Conservation (phyloP, 164 flowering plant species). For the Santalum album region DNA sequence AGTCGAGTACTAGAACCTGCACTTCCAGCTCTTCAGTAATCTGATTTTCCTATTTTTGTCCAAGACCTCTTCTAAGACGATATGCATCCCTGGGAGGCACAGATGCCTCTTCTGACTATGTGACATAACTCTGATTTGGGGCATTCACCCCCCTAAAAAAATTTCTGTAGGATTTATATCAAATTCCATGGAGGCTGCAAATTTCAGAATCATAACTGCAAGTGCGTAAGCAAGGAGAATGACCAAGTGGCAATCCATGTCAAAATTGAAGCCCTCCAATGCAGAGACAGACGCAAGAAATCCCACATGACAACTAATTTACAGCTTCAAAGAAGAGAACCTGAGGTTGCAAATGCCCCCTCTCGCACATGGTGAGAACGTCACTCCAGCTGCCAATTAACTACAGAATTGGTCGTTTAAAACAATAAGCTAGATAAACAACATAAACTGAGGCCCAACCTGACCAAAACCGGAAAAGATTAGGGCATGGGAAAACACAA, state of each 20-base stretch:
- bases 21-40: slow-evolving; percentile 6
- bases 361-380: slow-evolving; percentile 73
- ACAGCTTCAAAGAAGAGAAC: slow-evolving; percentile 92
- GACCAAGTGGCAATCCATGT: slow-evolving; percentile 7
- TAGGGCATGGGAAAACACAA: neutral
- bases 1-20: slow-evolving; percentile 1
- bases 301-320: slow-evolving; percentile 28
- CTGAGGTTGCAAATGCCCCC: slow-evolving; percentile 95
- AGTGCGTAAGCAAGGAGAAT: slow-evolving; percentile 2
- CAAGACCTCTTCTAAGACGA: neutral
- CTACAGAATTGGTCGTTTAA: slow-evolving; percentile 31
- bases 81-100: neutral
- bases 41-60: neutral
- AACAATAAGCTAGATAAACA: neutral
- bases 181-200: neutral
- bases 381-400: slow-evolving; percentile 86
- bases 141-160: neutral
- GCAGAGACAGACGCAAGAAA: slow-evolving; percentile 8
- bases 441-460: too few relatives aligned
- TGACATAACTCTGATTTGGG: neutral
- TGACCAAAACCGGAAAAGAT: too few relatives aligned
- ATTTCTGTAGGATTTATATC: neutral
- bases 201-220: slow-evolving; percentile 7
- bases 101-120: neutral
- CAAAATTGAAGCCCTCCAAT: slow-evolving; percentile 10